phyloP scores from a whole-genome alignment of 805 yeast species.

The Kodamaea jinghongensis region DNA sequence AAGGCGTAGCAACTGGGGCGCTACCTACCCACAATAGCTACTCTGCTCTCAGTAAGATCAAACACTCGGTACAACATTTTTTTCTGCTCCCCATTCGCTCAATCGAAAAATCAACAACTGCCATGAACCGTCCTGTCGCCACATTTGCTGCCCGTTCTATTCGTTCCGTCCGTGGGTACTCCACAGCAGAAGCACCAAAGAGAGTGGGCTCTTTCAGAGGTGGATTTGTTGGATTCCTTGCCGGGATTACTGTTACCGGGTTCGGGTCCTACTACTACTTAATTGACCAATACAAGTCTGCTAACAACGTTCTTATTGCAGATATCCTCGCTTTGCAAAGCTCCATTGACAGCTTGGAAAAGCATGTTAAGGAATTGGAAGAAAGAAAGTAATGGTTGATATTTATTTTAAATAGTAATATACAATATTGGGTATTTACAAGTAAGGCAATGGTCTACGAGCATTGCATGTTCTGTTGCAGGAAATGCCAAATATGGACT shows the following conservation, averaged over 20 bases:
- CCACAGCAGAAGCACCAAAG: slow-evolving; percentile 29
- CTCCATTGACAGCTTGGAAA: slow-evolving; percentile 64
- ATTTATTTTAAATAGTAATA: background rate
- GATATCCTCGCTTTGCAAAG: slow-evolving; percentile 72
- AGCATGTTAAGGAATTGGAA: slow-evolving; percentile 61
- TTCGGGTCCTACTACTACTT: slow-evolving; percentile 74
- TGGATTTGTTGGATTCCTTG: slow-evolving; percentile 70
- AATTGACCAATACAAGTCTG: slow-evolving; percentile 70
- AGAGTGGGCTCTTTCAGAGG: slow-evolving; percentile 44
- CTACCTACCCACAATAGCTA: too few relatives aligned
- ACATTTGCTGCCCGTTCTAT: background rate
- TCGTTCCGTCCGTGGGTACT: slow-evolving; percentile 25
- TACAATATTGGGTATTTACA: background rate
- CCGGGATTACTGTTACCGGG: slow-evolving; percentile 75
- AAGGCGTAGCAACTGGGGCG: too few relatives aligned
- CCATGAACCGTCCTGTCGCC: slow-evolving; percentile 18
- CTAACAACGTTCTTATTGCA: slow-evolving; percentile 69
- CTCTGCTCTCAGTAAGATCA: background rate
- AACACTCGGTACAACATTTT: background rate
- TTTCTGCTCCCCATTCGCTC: background rate
- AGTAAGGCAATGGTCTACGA: background rate
- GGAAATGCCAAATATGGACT: too few relatives aligned
- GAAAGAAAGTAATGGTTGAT: slow-evolving; percentile 30
- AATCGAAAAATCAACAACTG: slow-evolving; percentile 5
- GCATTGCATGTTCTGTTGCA: background rate